phyloP scores from a whole-genome alignment of 2,329 filamentous ascomycete genomes.

The Endocalyx cinctus region DNA sequence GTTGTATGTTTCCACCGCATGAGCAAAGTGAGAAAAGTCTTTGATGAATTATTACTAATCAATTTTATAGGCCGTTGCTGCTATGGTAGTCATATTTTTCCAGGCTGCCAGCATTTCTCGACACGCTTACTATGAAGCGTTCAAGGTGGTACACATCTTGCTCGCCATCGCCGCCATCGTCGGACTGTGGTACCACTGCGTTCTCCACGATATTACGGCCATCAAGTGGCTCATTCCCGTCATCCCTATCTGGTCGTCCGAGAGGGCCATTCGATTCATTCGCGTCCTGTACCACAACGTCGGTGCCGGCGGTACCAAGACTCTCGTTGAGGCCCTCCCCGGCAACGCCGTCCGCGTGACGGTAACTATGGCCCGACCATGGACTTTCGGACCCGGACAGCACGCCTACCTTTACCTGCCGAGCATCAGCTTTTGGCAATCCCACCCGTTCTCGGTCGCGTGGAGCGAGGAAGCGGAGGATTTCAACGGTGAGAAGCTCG shows the following conservation, averaged over 20 bases:
- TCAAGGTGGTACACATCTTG: conserved; percentile 67
- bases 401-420: conserved; percentile 80
- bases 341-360: conserved; percentile 72
- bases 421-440: conserved; percentile 65
- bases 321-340: conserved; percentile 69
- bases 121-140: conserved; percentile 76
- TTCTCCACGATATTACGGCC: conserved; percentile 51
- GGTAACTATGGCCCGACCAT: conserved; percentile 70
- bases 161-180: conserved; percentile 56
- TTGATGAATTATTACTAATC: conserved; percentile 8
- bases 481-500: conserved; percentile 48
- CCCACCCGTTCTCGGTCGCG: conserved; percentile 74
- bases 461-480: conserved; percentile 66
- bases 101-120: conserved; percentile 68
- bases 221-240: conserved; percentile 56
- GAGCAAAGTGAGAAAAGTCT: neutral
- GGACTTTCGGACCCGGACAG: conserved; percentile 69
- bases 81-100: conserved; percentile 59
- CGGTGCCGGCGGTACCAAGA: conserved; percentile 61
- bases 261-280: conserved; percentile 56
- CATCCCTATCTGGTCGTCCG: conserved; percentile 62
- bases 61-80: conserved; percentile 47
- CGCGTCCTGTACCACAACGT: conserved; percentile 63
- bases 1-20: conserved; percentile 45
- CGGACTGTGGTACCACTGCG: conserved; percentile 63